Base-by-base conservation (phyloP, 495 filamentous ascomycete genomes). In the Glarea lozoyensis region DNA sequence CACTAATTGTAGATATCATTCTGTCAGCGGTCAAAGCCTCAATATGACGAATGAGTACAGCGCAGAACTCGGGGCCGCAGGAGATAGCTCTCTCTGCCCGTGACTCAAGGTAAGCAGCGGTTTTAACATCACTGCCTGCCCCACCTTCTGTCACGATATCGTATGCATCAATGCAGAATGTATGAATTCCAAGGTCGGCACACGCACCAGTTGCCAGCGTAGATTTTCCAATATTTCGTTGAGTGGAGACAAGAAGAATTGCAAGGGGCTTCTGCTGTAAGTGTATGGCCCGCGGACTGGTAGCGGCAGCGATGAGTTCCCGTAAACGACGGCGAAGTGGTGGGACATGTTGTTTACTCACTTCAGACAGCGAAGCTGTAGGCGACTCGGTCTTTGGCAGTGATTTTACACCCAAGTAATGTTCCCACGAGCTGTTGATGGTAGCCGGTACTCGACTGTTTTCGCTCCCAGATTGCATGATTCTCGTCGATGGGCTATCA, bases 131-230 rank as follows among this genome's bases (percentile, higher is more conserved):
- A 43, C 83, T 81, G 7, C 85, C 86, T 0, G 78, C 82, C 27
- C 86, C 86, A 15, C 87, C 84, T 53, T 96, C 90, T 9, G 87
- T 86, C 10, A 94, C 67, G 37, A 97, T 87, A 50, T 98, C 93
- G 58, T 93, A 94, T 0, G 87, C 84, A 57, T 96, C 87, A 44
- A 98, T 82, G 10, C 79, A 65, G 55, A 96, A 97, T 1, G 78
- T 82, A 58, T 98, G 92, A 2, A 96, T 63, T 10, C 93, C 92
- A 37, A 96, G 81, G 48, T 96, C 92, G 0, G 79, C 72, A 54
- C 85, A 88, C 2, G 89, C 86, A n/a, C 74, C 73, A 1, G 66
- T 69, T 0, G 87, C 87, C 6, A 88, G 53, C 3, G 78, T 84
- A 13, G 80, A 71, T 59, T 98, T 98, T 18, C 92, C 92, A 50